A percentile compares a stretch with the other conserved stretches of the same genome.
phyloP scores from a whole-genome alignment of 2,329 filamentous ascomycete genomes.

The Chaetomium globosum region DNA sequence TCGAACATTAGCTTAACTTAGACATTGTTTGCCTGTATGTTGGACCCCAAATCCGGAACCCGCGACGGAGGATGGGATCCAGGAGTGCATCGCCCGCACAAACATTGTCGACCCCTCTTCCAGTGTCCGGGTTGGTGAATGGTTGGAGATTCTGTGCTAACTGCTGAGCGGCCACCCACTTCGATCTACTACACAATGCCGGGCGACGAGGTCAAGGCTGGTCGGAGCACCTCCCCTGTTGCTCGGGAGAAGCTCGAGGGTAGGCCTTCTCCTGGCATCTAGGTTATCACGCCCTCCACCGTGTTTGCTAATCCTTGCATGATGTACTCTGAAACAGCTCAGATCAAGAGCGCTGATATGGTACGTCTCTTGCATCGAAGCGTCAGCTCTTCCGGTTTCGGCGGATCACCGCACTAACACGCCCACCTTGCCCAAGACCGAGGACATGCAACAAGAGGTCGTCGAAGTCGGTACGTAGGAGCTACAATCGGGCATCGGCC shows the following conservation, averaged over 20 bases:
- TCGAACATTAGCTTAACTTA: conserved; percentile 10
- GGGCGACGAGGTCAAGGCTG: conserved; percentile 43
- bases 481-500: neutral
- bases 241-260: conserved; percentile 77
- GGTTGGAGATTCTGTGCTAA: neutral
- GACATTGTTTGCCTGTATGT: conserved; percentile 31
- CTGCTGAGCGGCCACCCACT: conserved; percentile 10
- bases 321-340: conserved; percentile 60
- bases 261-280: conserved; percentile 43
- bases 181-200: conserved; percentile 31
- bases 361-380: conserved; percentile 55
- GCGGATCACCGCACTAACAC: conserved; percentile 27
- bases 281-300: neutral
- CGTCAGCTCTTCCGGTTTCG: conserved; percentile 21
- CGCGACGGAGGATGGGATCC: conserved; percentile 1
- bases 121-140: neutral
- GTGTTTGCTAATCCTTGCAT: conserved; percentile 26
- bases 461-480: conserved; percentile 87
- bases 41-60: conserved; percentile 15
- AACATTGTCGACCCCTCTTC: conserved; percentile 4
- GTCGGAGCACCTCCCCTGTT: conserved; percentile 47
- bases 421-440: conserved; percentile 63
- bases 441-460: conserved; percentile 95
- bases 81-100: conserved; percentile 15
- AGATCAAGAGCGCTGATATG: conserved; percentile 99